Evolutionary conservation across 257 asterid genomes (phyloP), one percentile per base, ranked within the genome.

Genomic region (Nicotiana noctiflora): DNA sequence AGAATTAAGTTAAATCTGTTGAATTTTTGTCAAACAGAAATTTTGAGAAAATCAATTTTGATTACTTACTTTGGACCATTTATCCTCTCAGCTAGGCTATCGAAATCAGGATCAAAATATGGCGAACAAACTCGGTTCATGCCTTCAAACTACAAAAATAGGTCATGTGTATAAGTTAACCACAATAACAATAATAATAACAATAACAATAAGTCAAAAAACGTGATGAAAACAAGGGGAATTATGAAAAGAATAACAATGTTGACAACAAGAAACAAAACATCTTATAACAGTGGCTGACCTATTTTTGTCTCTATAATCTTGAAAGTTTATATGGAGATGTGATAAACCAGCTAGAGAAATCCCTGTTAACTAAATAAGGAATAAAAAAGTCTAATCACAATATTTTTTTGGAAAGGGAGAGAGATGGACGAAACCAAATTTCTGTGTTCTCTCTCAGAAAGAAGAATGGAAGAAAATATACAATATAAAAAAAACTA

Each of bases 91-190:
- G 90, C 84, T 11, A 93, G 93, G 89, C 89, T 86, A 75, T 90
- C 93, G 57, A 90, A 93, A 76, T 93, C 97, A 2, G 95, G 97
- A 81, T 93, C 97, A 79, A 83, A 93, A 82, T 93, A 91, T 56
- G 95, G 95, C 62, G 86, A 86, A 84, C 87, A 88, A 86, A 87
- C 89, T 51, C 76, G 84, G 70, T 87, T 80, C 95, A 92, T 89
- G 79, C 62, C 83, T 89, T 81, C 84, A 79, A 77, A 62, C 77
- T 82, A 60, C 67, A 81, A 44, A 72, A 11, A 75, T n/a, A 53
- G 9, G 79, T 2, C 62, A 25, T 4, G 7, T 5, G 11, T 17
- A 57, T 44, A 40, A 64, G 34, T 37, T n/a, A 17, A 15, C 3
- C 34, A 56, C 1, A 31, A 79, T 46, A 8, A 56, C 9, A 49